Evolutionary conservation across 345 rosid genomes (phyloP), one percentile per base, ranked within the genome.

Genomic region (Physaria fendleri): DNA sequence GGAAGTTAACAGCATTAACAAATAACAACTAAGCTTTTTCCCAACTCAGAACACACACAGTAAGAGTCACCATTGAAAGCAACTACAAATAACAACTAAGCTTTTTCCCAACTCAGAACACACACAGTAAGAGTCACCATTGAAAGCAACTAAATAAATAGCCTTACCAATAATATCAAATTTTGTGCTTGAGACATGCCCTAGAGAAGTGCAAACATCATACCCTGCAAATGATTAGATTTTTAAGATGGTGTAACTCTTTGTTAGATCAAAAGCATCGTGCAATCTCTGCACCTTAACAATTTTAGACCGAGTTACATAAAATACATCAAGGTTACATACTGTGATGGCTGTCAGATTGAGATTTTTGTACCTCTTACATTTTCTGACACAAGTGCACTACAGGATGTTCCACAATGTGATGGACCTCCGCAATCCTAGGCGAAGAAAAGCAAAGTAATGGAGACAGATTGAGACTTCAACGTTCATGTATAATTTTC

Each of bases 361-460:
- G 43, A 57, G 33, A 65, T n/a, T 39, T 32, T 25, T 48, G 22
- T 80, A 94, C 97, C 99, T 78, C 59, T 79, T 27, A 70, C 23
- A 47, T 65, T 78, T 46, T 74, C 77, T 42, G 83, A 77, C 57
- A 81, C 78, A 62, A 94, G 88, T 38, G 88, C 97, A 75, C 88
- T 79, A 54, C 96, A 94, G 56, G 62, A 82, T 69, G 74, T 78
- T 66, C 97, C 97, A 66, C 99, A 90, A 41, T 20, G 92, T 38
- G 81, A 77, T 64, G 85, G 68, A 51, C 87, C 95, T 51, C 97
- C 99, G 11, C 97, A 90, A 28, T 75, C 88, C 99, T 90, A 69
- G 60, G 72, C 44, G 34, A 33, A 28, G 28, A 66, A 59, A 50
- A 72, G 37, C 7, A 61, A 49, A 52, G 20, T 23, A 42, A 37